Conservation (phyloP, 495 filamentous ascomycete genomes). For the Tuber brumale region DNA sequence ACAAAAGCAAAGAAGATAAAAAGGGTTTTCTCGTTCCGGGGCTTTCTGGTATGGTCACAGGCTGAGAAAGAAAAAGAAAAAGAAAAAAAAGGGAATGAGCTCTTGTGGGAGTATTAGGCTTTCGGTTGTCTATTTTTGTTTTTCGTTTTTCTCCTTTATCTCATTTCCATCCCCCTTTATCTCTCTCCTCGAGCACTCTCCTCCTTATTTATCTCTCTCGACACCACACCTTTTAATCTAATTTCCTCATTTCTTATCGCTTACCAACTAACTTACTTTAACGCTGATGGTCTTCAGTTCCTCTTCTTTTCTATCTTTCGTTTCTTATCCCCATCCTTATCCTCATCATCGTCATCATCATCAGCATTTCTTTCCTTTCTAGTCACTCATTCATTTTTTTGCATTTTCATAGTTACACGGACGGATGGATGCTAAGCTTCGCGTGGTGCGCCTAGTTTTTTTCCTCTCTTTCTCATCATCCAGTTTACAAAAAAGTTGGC, state of each 20-base stretch:
- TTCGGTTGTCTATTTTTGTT: constrained; percentile 27
- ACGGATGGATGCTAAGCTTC: not conserved
- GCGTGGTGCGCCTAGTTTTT: not conserved
- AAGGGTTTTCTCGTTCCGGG: constrained; percentile 39
- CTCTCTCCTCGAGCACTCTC: not conserved
- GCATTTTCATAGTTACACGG: constrained; percentile 4
- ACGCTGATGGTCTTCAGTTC: not conserved
- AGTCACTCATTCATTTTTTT: constrained; percentile 35
- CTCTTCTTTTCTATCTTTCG: not conserved
- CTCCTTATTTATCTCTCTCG: not conserved
- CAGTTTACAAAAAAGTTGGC: not conserved
- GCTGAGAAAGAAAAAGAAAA: constrained; percentile 14
- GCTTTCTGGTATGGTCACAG: constrained; percentile 36
- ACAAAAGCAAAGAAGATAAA: constrained; percentile 40
- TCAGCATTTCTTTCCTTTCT: constrained; percentile 7
- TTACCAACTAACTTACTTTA: not conserved
- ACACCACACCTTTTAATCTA: constrained; percentile 7
- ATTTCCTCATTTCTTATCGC: constrained; percentile 8
- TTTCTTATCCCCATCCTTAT: not conserved
- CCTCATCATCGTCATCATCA: not conserved
- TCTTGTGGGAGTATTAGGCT: constrained; percentile 39
- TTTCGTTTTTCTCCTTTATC: constrained; percentile 5
- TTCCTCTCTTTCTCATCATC: not conserved
- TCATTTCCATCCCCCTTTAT: not conserved
- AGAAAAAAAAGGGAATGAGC: constrained; percentile 33